Base-by-base conservation (phyloP, 176 grass and related monocot species). In the Oryza meridionalis region DNA sequence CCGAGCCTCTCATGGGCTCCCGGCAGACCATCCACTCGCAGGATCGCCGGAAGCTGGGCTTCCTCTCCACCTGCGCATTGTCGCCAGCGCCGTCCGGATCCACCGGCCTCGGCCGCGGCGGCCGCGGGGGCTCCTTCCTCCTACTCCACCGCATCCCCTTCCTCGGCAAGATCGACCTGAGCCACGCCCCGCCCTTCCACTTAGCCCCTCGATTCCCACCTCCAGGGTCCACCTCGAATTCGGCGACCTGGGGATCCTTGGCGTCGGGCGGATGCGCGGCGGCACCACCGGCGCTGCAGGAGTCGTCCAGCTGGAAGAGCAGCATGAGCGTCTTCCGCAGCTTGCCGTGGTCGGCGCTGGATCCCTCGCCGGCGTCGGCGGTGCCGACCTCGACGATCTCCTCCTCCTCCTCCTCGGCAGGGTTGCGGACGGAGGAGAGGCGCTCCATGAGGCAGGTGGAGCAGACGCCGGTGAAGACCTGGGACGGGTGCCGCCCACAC, bases 221-320 rank as follows among this genome's bases (percentile, higher is more conserved):
- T 49, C 69, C 70, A 32, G 68, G 84, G 22, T 15, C 87, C 5
- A 45, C 40, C 38, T 62, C 68, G 0, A 24, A 45, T 24, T 81
- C 77, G 9, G 72, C 65, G 9, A 73, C 33, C 35, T 68, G 81
- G 11, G 83, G 76, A 37, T 14, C 67, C 16, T 12, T 64, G n/a
- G 32, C 55, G 7, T 73, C 70, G 58, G 85, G 61, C 11, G 79
- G 61, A 33, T 61, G 45, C 45, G 10, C 24, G 13, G 10, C 24
- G 13, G 22, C 32, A 29, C 70, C 26, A 29, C 70, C 26, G 82
- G 32, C 72, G 64, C 64, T 16, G 31, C 29, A 17, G 42, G 76
- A 88, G 84, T 98, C 96, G 73, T 99, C 97, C 37, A 94, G 81
- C 84, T 99, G 91, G 84, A 99, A 99, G 75, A 96, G 86, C 51